phyloP scores from a whole-genome alignment of 495 filamentous ascomycete genomes.

The Chaetomidium leptoderma region DNA sequence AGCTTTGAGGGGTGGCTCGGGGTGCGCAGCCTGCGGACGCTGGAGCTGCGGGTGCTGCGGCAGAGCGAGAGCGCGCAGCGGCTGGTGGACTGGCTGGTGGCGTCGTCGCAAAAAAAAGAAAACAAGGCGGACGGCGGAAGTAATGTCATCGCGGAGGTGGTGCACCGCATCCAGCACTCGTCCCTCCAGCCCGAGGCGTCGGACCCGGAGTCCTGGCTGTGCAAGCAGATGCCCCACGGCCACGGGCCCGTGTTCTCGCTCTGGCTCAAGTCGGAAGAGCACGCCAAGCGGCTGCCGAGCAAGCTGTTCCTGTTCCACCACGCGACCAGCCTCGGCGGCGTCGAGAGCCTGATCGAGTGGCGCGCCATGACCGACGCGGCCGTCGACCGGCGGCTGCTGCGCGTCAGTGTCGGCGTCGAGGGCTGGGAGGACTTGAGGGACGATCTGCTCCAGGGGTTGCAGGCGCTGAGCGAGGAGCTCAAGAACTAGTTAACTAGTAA shows the following conservation, averaged over 20 bases:
- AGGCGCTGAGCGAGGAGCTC: slow-evolving; percentile 45
- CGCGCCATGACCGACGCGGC: slow-evolving; percentile 72
- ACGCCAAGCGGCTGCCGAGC: slow-evolving; percentile 68
- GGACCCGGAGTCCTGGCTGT: slow-evolving; percentile 64
- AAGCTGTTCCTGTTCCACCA: slow-evolving; percentile 83
- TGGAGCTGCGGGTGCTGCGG: slow-evolving; percentile 73
- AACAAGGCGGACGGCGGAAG: slow-evolving; percentile 28
- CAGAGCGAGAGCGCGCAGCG: slow-evolving; percentile 64
- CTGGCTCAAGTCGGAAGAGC: slow-evolving; percentile 52
- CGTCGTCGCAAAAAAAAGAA: slow-evolving; percentile 39
- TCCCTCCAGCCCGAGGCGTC: slow-evolving; percentile 61
- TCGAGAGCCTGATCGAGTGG: slow-evolving; percentile 93
- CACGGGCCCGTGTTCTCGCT: slow-evolving; percentile 87
- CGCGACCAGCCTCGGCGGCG: slow-evolving; percentile 87
- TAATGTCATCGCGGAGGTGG: slow-evolving; percentile 46
- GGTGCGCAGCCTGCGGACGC: slow-evolving; percentile 75
- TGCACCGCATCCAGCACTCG: slow-evolving; percentile 67
- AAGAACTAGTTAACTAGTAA: too few species aligned
- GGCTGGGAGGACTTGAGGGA: slow-evolving; percentile 75
- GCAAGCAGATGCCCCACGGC: slow-evolving; percentile 86
- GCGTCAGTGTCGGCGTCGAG: slow-evolving; percentile 85
- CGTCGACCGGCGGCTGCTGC: slow-evolving; percentile 68
- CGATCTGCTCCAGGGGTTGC: slow-evolving; percentile 70
- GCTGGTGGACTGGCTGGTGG: slow-evolving; percentile 71
- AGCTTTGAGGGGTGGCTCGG: slow-evolving; percentile 90